Conservation (phyloP, 2,329 filamentous ascomycete genomes). For the Davidsoniella virescens region DNA sequence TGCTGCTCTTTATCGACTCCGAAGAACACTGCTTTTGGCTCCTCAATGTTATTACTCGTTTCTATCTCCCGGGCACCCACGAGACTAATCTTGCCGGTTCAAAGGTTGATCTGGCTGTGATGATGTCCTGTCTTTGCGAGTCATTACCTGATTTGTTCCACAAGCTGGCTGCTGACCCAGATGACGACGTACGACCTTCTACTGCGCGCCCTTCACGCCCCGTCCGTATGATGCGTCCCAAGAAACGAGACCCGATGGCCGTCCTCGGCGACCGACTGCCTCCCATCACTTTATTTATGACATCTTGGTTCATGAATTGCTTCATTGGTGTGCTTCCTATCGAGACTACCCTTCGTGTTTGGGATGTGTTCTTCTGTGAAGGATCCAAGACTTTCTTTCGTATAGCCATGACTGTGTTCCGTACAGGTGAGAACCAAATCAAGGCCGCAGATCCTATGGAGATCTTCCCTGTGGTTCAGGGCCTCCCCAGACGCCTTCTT, state of each 20-base stretch:
- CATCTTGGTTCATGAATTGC: constrained; percentile 95
- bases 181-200: constrained; percentile 28
- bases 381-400: constrained; percentile 88
- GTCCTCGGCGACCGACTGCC: constrained; percentile 46
- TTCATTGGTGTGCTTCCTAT: constrained; percentile 88
- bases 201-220: constrained; percentile 15
- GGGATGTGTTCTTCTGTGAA: constrained; percentile 94
- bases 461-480: constrained; percentile 87
- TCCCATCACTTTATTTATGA: constrained; percentile 82
- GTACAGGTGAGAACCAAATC: constrained; percentile 68
- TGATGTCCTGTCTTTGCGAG: constrained; percentile 76
- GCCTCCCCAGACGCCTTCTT: constrained; percentile 61
- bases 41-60: constrained; percentile 76
- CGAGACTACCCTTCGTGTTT: constrained; percentile 79
- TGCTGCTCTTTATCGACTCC: constrained; percentile 72
- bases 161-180: constrained; percentile 69
- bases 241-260: constrained; percentile 24
- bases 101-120: constrained; percentile 82
- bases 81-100: constrained; percentile 79
- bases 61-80: constrained; percentile 81
- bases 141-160: constrained; percentile 70
- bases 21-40: constrained; percentile 91
- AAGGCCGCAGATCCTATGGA: constrained; percentile 80
- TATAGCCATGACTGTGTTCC: constrained; percentile 81
- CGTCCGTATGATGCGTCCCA: constrained; percentile 17